Base-by-base conservation (phyloP, 768 basidiomycete species). In the Trametes gibbosa region DNA sequence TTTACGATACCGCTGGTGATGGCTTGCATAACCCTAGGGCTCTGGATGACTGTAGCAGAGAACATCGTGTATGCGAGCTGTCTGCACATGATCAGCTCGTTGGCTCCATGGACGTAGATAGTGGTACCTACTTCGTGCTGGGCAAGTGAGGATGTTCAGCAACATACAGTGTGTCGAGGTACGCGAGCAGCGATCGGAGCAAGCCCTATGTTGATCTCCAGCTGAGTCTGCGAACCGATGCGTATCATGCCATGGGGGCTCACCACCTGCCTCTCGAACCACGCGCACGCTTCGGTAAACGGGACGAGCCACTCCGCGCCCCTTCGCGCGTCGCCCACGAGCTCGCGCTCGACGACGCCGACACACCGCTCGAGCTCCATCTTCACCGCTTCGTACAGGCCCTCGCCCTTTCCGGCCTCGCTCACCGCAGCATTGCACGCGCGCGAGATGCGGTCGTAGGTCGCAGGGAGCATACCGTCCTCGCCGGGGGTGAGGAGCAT, bases 111-210 rank as follows among this genome's bases (percentile, higher is more conserved):
- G 9, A 39, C 5, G 8, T 4, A 16, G 5, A 25, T 17, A 4
- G 19, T 10, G 24, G 19, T 58, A 69, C 77, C 21, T 62, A 87
- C 89, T 72, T 78, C 46, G 86, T 79, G 14, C 70, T 73, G 8
- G 66, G 64, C 14, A 76, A 55, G 13, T 74, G 70, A 25, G 74
- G 72, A 32, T 78, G 71, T 40, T 74, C 73, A 0, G 69, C 65
- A 10, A 90, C 77, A 63, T 85, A 91, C 0, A 79, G 77, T 66
- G 87, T 83, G 67, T 94, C 90, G 50, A 93, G 72, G 68, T 86
- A 88, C 2, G 89, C 81, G 51, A 92, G 72, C 24, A 92, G 71
- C 0, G 86, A 86, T 61, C 80, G 73, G 2, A 92, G 67, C 19
- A 90, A 72, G 4, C 73, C 70, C 88, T 90, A 13, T 5, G 24